phyloP scores from a whole-genome alignment of 495 filamentous ascomycete genomes.

The Patellaria atrata region DNA sequence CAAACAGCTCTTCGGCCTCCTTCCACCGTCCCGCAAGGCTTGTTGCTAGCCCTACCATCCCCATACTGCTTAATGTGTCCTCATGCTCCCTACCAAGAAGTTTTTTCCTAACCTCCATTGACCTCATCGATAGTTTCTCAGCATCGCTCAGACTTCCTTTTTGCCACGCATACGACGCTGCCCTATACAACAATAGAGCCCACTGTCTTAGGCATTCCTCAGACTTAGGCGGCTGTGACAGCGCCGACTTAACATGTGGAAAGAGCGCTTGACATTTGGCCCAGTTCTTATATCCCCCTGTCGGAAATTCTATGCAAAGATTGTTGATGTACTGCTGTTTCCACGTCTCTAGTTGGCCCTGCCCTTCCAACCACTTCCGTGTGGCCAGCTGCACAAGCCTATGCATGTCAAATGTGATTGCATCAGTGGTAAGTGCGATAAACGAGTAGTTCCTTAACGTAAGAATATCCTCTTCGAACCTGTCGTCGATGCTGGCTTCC shows the following conservation, averaged over 20 bases:
- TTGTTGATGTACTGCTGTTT: conserved; percentile 4
- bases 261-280: conserved; percentile 5
- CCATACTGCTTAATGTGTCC: conserved; percentile 10
- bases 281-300: conserved; percentile 9
- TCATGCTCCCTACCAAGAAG: conserved; percentile 13
- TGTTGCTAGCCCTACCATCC: conserved; percentile 3
- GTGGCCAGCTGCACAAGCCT: conserved; percentile 12
- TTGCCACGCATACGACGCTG: conserved; percentile 5
- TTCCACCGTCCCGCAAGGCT: conserved; percentile 8
- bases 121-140: conserved; percentile 6
- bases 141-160: conserved; percentile 5
- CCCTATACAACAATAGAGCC: conserved; percentile 7
- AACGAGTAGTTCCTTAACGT: conserved; percentile 23
- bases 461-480: conserved; percentile 16
- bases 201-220: conserved; percentile 5
- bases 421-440: conserved; percentile 7
- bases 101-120: conserved; percentile 15
- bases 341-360: conserved; percentile 5
- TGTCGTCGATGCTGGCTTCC: conserved; percentile 3
- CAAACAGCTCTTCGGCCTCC: conserved; percentile 15
- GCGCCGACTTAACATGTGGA: conserved; percentile 8
- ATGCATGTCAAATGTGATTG: conserved; percentile 9
- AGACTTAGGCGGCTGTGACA: neutral
- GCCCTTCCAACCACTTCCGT: conserved; percentile 9
- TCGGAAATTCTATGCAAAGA: conserved; percentile 6